Evolutionary conservation across 1,284 basidiomycete species (phyloP), one percentile per base, ranked within the genome.

Genomic region (Meira miltonrushii): DNA sequence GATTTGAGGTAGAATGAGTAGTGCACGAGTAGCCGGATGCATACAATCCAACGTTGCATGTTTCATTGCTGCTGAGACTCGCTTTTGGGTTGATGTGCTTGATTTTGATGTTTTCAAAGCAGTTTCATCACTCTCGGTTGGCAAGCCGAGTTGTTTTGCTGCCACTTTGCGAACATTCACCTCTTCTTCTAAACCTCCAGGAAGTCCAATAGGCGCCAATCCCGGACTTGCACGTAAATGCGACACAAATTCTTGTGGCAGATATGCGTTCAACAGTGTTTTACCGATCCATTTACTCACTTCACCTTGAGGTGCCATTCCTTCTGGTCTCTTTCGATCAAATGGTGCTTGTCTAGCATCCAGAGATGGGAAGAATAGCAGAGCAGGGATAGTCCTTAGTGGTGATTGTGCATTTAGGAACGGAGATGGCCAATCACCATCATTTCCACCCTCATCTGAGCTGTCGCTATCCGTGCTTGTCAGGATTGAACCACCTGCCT

Each of bases 351-450:
- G 65, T 7, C 69, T 63, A 7, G 66, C 57, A 53, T 71, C 69
- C 50, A 71, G 61, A 6, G 67, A 69, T 7, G 69, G 69, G 43
- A 65, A 71, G 61, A 71, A 71, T 33, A 71, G 65, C 12, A 71
- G 63, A 7, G 65, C 46, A 0, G 69, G 67, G 48, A 70, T 66
- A 0, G 66, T 15, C 8, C 28, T 3, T 19, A 25, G 17, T 12
- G 33, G 55, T 17, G 54, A 56, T 38, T 13, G 46, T 55, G 57
- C n/a, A 13, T 13, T 12, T 15, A 17, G 12, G 37, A 58, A 41
- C 8, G 57, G 57, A 25, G 57, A 58, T 39, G 57, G 57, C 57
- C 57, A 58, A 23, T 58, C 54, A 11, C n/a, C n/a, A 13, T 15
- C 13, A 48, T 21, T 25, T 48, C 59, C 54, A 11, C n/a, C n/a